Base-by-base conservation (phyloP, 2,329 filamentous ascomycete species). In the Diaporthe ampelina region DNA sequence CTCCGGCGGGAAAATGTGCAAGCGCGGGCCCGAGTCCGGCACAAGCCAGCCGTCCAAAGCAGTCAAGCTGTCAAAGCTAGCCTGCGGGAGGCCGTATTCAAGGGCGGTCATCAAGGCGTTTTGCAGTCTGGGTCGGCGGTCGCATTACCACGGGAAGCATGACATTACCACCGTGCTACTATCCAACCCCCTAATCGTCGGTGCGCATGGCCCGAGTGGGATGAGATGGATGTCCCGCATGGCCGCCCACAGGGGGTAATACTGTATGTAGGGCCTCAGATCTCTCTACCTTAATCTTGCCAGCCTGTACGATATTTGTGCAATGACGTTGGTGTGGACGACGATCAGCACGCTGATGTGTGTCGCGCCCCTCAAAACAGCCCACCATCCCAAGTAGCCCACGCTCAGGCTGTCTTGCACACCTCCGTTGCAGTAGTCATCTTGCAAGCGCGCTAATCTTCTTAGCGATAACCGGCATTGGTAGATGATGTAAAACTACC, bases 401-500 rank as follows among this genome's bases (percentile, higher is more conserved):
- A 40, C 29, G 45, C 48, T 21, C 48, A 54, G 48, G 63, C 48
- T 40, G 45, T 63, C 70, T 52, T 52, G 32, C 56, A 61, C 37
- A 26, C 50, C 40, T n/a, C 24, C 0, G 32, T 43, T 61, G 58
- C 58, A 61, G 58, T 61, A 54, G 32, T 54, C 29, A 40, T 63
- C 21, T 40, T n/a, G 45, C 32, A 48, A 40, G 17, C 32, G 37
- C 57, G 54, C 70, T 68, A 68, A 45, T 29, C 45, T 40, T 63
- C 17, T 43, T 24, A 72, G 57, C 59, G 37, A 32, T 61, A 63
- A 13, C 70, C 57, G 70, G 70, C 70, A 72, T 45, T 61, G 70
- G 70, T 32, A 63, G 32, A 45, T 72, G 45, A 54, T 63, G 70
- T 56, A 54, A 40, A 63, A 24, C 37, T 48, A 70, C 52, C 67